Conservation (phyloP, 495 filamentous ascomycete species). For the Corynascus novoguineensis region DNA sequence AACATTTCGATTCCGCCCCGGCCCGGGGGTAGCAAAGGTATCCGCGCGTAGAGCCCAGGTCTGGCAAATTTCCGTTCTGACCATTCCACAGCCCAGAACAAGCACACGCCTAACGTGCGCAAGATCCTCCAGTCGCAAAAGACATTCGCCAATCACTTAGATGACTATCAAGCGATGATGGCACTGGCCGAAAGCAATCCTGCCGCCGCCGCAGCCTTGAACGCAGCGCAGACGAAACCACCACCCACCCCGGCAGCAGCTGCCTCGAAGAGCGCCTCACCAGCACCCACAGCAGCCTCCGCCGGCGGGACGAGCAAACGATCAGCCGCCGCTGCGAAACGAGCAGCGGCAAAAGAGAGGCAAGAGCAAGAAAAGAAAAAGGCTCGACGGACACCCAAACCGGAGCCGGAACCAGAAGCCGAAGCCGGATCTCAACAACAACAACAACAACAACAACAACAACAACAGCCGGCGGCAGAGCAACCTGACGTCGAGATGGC, state of each 20-base stretch:
- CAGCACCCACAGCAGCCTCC: conserved; percentile 16
- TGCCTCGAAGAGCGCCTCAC: conserved; percentile 21
- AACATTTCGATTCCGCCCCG: conserved; percentile 57
- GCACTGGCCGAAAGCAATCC: conserved; percentile 42
- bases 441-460: conserved; percentile 30
- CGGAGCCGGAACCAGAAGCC: conserved; percentile 1
- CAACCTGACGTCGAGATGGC: conserved; percentile 34
- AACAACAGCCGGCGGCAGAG: conserved; percentile 27
- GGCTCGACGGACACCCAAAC: background rate
- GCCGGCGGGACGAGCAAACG: conserved; percentile 17
- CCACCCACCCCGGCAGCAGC: conserved; percentile 18
- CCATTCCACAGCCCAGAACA: conserved; percentile 35
- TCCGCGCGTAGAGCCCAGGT: no score
- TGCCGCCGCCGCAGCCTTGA: conserved; percentile 20
- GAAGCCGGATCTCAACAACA: conserved; percentile 24
- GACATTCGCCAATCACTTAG: conserved; percentile 84
- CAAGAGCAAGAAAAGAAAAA: conserved; percentile 20
- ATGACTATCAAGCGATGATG: conserved; percentile 75
- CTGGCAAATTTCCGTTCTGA: background rate
- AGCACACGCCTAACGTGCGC: conserved; percentile 74
- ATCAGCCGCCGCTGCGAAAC: conserved; percentile 22
- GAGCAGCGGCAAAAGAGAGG: conserved; percentile 26
- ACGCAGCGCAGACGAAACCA: conserved; percentile 15
- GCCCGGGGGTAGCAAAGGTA: conserved; percentile 25
- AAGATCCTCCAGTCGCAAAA: conserved; percentile 88